Evolutionary conservation across 1,139 yeast genomes (phyloP), one percentile per base, ranked within the genome.

Genomic region (Taphrina populina): DNA sequence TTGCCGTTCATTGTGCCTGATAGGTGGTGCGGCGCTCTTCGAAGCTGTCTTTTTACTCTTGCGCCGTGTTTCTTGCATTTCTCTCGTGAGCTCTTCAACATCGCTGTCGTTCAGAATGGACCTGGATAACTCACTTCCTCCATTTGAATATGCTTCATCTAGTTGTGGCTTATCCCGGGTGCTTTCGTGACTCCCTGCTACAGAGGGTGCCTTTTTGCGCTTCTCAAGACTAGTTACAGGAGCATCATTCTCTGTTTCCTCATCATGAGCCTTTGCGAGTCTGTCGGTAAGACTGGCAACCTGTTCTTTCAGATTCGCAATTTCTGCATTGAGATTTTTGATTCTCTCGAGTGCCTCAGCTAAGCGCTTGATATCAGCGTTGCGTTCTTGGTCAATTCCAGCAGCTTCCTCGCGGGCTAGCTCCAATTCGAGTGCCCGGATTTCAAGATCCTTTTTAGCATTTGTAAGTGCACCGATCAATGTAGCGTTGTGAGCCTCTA

Each of bases 301-400:
- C 37, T 59, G 52, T 7, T 29, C 26, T 27, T 45, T 43, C 21
- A 57, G 51, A 23, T 33, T 20, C 13, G 55, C 54, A 26, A 58
- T 60, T 17, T 37, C 41, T 15, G 33, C 39, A 24, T 57, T 59
- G 30, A 61, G 23, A n/a, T 26, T 34, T 13, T 51, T 58, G 30
- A 58, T 40, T 35, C 46, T 52, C 27, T 58, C 60, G 36, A 58
- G 43, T 6, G 60, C 58, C 17, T 61, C 47, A 6, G 57, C 37
- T 27, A 61, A 30, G 8, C 59, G 33, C 32, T 30, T 51, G 24
- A 57, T 47, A n/a, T 61, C 62, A 10, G 57, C 60, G 30, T 58
- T 54, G 13, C 62, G 58, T 39, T 62, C 63, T 27, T 58, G 61
- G 40, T 60, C 61, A 17, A 61, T 44, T 13, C 49, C 39, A 19